Conservation (phyloP, 2,329 filamentous ascomycete genomes). For the Knoxdaviesia proteae region DNA sequence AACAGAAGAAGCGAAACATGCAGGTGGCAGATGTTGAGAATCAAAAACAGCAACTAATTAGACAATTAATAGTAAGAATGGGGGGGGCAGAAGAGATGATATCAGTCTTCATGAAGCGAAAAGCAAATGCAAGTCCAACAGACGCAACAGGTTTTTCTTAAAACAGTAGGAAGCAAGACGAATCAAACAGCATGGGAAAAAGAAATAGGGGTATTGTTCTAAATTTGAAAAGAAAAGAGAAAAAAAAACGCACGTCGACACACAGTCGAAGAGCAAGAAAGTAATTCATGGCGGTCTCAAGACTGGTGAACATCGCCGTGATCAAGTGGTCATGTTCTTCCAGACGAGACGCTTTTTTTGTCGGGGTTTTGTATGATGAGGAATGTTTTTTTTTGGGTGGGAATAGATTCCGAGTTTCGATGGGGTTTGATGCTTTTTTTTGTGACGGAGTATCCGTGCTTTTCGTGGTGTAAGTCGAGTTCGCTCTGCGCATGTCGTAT, state of each 20-base stretch:
- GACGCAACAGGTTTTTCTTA: slow-evolving; percentile 1
- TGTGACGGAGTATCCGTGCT: not conserved
- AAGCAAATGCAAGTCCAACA: slow-evolving; percentile 2
- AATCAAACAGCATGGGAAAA: slow-evolving; percentile 4
- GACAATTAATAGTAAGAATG: too few relatives aligned
- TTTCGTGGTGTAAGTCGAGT: not conserved
- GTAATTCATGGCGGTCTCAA: too few relatives aligned
- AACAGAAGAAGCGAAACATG: not conserved
- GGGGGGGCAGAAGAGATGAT: too few relatives aligned
- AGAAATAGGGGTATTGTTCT: slow-evolving; percentile 9
- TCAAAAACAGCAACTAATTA: not conserved
- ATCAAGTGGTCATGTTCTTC: too few relatives aligned
- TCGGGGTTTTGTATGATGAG: too few relatives aligned
- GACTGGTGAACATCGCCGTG: too few relatives aligned
- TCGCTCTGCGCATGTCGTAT: not conserved
- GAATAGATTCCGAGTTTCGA: not conserved
- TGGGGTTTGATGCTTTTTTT: not conserved
- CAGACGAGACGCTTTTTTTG: too few relatives aligned
- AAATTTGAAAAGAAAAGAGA: slow-evolving; percentile 1
- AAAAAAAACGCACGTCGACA: not conserved
- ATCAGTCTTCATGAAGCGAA: not conserved
- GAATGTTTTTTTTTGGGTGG: not conserved
- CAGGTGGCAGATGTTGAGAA: not conserved
- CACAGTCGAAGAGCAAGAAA: not conserved
- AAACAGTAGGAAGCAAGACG: slow-evolving; percentile 1